Percentiles rank a stretch among this genome's conserved stretches.
Conservation (phyloP, 108 stramenopile genomes). For the Skeletonema marinoi region DNA sequence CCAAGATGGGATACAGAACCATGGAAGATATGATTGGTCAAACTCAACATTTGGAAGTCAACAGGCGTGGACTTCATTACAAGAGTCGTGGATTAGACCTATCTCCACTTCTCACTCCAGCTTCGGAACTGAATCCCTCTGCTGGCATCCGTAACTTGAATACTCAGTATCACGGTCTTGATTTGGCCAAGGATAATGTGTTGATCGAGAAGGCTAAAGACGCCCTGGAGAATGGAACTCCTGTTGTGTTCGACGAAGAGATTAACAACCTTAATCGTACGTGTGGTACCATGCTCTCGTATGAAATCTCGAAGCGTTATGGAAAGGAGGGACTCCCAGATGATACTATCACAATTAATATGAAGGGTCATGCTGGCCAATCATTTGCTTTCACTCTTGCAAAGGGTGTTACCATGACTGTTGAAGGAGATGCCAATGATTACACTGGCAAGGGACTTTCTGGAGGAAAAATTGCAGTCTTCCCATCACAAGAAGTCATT, state of each 20-base stretch:
- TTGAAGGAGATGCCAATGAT: conserved; percentile 97
- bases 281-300: conserved; percentile 93
- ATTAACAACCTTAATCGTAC: conserved; percentile 94
- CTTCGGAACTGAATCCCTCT: conserved; percentile 89
- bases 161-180: conserved; percentile 89
- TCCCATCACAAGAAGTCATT: conserved; percentile 66
- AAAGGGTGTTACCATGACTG: conserved; percentile 92
- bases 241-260: conserved; percentile 80
- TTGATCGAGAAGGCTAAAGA: conserved; percentile 82
- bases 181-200: conserved; percentile 80
- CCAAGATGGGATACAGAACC: conserved; percentile 91
- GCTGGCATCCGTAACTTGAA: conserved; percentile 80
- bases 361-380: conserved; percentile 95
- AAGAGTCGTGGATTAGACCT: conserved; percentile 96
- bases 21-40: conserved; percentile 97
- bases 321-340: conserved; percentile 95
- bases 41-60: conserved; percentile 91
- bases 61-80: conserved; percentile 90
- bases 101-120: conserved; percentile 90
- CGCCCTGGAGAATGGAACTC: conserved; percentile 84
- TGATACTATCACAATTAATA: conserved; percentile 91
- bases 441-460: conserved; percentile 96
- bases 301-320: conserved; percentile 87
- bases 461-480: conserved; percentile 94
- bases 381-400: conserved; percentile 94